These are phyloP conservation scores for Eucalyptus fibrosa DNA, from an alignment of 345 rosid genomes.

Conservation along the genomic window DNA sequence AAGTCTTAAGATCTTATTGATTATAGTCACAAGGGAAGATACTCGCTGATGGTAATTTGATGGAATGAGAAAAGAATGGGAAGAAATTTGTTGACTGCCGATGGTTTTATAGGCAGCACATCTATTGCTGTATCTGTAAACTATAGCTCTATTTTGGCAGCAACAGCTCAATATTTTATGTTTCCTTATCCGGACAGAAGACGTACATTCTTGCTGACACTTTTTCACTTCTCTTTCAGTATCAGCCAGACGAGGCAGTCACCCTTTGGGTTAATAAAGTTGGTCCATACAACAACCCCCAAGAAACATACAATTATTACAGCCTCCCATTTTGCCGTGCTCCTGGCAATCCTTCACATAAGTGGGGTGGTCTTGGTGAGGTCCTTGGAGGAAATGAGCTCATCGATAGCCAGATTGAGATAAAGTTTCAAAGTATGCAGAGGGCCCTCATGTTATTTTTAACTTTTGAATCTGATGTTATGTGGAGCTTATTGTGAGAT, in stretches of 20 bases:
- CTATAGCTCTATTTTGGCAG: not conserved
- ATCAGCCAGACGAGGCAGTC: constrained; percentile 65
- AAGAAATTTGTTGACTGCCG: not conserved
- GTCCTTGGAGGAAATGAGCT: constrained; percentile 99
- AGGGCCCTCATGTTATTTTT: not conserved
- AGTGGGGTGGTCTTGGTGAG: constrained; percentile 99
- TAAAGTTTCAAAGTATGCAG: constrained; percentile 74
- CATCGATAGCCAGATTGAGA: constrained; percentile 78
- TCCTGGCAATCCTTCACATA: constrained; percentile 54
- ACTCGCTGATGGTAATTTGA: not conserved
- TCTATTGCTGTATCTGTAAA: not conserved
- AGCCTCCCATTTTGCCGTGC: constrained; percentile 93
- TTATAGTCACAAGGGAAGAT: not conserved
- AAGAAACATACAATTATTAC: constrained; percentile 98
- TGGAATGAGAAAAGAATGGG: not conserved
- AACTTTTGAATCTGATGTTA: not conserved
- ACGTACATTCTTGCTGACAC: not conserved
- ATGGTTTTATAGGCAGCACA: not conserved
- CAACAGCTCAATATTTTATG: not conserved
- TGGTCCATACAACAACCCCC: constrained; percentile 99
- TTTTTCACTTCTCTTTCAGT: constrained; percentile 32
- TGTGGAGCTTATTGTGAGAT: not conserved
- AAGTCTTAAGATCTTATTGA: not conserved
- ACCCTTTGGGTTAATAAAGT: constrained; percentile 98
- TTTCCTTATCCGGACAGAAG: not conserved